Conservation (phyloP, 2,329 filamentous ascomycete genomes). For the Clonostachys rosea region DNA sequence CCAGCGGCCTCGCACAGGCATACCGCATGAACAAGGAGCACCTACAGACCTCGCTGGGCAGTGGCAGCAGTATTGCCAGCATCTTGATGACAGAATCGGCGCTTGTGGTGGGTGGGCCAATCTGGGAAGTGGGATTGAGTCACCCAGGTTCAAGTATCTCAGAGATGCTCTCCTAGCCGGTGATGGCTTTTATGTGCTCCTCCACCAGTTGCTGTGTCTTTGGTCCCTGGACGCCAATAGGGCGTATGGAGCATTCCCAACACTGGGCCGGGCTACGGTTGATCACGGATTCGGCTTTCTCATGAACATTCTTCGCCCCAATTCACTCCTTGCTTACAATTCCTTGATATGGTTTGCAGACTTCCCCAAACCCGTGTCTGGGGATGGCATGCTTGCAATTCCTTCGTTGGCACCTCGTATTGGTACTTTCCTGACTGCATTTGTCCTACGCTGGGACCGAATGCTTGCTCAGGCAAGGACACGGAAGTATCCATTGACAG, state of each 20-base stretch:
- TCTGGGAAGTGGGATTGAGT: constrained; percentile 27
- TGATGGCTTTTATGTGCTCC: constrained; percentile 59
- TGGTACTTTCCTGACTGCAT: neutral
- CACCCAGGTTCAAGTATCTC: constrained; percentile 48
- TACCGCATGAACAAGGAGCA: no score
- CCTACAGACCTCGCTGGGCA: no score
- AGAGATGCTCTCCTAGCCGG: constrained; percentile 44
- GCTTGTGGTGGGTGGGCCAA: constrained; percentile 4
- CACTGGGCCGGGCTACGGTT: neutral
- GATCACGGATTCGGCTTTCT: neutral
- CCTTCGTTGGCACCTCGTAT: no score
- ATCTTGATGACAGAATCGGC: constrained; percentile 10
- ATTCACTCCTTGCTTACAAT: constrained; percentile 18
- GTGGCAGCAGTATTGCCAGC: neutral
- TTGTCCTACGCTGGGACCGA: neutral
- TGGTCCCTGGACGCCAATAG: constrained; percentile 37
- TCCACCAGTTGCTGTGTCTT: constrained; percentile 63
- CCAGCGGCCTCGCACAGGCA: no score
- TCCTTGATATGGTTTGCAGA: constrained; percentile 24
- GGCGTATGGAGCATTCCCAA: constrained; percentile 20
- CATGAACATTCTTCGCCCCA: constrained; percentile 25
- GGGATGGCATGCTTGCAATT: neutral
- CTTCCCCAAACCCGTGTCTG: constrained; percentile 22
- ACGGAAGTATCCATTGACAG: constrained; percentile 16
- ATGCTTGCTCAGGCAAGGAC: neutral